Evolutionary conservation across 169 alveolate genomes (phyloP).

Genomic region (Neospora caninum): DNA sequence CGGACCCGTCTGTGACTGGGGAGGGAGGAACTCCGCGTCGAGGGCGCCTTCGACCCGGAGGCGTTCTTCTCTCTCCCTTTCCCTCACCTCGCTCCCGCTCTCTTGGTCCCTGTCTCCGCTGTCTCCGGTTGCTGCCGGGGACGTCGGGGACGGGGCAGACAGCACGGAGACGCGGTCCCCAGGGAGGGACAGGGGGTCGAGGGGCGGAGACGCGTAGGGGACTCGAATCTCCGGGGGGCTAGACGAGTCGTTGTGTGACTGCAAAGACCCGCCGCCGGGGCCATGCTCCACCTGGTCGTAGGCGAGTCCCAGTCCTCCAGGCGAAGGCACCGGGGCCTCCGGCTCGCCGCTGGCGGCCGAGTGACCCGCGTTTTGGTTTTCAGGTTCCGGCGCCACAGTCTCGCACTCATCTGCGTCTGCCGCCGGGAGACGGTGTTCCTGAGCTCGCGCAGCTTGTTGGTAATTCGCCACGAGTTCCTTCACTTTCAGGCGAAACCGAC

Average conservation of each 20-base stretch:
- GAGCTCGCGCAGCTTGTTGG: slow-evolving; percentile 67
- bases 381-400: slow-evolving; percentile 73
- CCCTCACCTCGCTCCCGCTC: background rate
- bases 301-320: no score
- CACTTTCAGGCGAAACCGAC: slow-evolving; percentile 87
- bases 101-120: background rate
- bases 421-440: slow-evolving; percentile 12
- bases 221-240: no score
- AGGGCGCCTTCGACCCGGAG: background rate
- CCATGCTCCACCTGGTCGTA: no score
- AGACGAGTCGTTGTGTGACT: no score
- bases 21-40: background rate
- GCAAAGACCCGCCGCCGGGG: no score
- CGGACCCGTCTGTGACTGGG: background rate
- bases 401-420: slow-evolving; percentile 76
- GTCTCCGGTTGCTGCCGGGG: background rate
- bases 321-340: no score
- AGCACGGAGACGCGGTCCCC: no score
- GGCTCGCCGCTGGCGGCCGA: no score
- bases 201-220: no score
- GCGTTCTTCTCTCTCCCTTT: no score
- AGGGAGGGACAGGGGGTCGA: no score
- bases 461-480: slow-evolving; percentile 73
- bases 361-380: background rate
- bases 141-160: no score